Conservation (phyloP, 805 yeast genomes). For the Komagataella populi region DNA sequence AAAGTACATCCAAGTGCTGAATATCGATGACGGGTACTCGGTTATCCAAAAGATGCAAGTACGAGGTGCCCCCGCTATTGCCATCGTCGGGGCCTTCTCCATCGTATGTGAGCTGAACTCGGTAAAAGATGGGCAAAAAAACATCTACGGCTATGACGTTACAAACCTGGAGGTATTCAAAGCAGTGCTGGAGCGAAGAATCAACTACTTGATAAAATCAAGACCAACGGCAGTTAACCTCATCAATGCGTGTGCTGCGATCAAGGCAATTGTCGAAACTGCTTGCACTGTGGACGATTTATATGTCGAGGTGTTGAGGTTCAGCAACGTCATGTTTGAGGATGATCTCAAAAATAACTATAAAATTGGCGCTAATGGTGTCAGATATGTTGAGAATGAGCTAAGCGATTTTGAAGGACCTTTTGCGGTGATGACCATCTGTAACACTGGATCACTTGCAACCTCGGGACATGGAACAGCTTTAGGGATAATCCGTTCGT, state of each 20-base stretch:
- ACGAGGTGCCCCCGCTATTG: slow-evolving; percentile 97
- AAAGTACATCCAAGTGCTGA: slow-evolving; percentile 43
- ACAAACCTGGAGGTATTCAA: slow-evolving; percentile 17
- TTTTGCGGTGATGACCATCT: slow-evolving; percentile 77
- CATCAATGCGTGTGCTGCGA: slow-evolving; percentile 53
- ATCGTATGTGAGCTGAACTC: slow-evolving; percentile 55
- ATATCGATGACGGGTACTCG: slow-evolving; percentile 63
- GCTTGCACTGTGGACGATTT: slow-evolving; percentile 8
- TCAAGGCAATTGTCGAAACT: slow-evolving; percentile 21
- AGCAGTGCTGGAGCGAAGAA: slow-evolving; percentile 24
- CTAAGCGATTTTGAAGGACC: slow-evolving; percentile 40
- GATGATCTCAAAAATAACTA: slow-evolving; percentile 72
- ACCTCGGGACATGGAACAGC: slow-evolving; percentile 98
- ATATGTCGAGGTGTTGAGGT: slow-evolving; percentile 22
- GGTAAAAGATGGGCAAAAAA: slow-evolving; percentile 13
- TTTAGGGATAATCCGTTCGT: slow-evolving; percentile 75
- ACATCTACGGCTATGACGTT: slow-evolving; percentile 13
- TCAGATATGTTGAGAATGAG: slow-evolving; percentile 40
- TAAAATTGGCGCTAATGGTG: slow-evolving; percentile 71
- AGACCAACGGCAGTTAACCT: slow-evolving; percentile 96
- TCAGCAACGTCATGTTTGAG: slow-evolving; percentile 43
- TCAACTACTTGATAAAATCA: slow-evolving; percentile 58
- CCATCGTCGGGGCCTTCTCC: slow-evolving; percentile 83
- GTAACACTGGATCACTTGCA: slow-evolving; percentile 94
- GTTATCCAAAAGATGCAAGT: slow-evolving; percentile 91